Evolutionary conservation across 2,329 filamentous ascomycete genomes (phyloP).

Genomic region (Penicillium sp.): DNA sequence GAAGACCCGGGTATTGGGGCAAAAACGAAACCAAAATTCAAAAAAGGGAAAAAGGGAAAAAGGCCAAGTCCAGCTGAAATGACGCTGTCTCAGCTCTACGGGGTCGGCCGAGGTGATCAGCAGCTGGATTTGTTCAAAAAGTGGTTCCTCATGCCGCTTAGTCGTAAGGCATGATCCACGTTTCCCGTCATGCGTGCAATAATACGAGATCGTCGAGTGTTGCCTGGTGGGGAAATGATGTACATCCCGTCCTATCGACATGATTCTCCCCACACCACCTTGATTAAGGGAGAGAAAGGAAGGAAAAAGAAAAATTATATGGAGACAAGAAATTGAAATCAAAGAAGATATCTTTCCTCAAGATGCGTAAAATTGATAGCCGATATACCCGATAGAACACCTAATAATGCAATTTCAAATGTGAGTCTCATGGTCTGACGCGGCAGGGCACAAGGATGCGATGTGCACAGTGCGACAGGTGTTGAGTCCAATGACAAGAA

Average conservation of each 20-base stretch:
- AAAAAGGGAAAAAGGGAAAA: not conserved
- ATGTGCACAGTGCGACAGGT: not conserved
- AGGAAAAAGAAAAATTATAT: not conserved
- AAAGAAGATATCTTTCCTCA: not conserved
- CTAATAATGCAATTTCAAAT: slow-evolving; percentile 17
- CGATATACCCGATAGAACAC: slow-evolving; percentile 13
- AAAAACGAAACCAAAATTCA: not conserved
- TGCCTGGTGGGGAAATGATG: slow-evolving; percentile 2
- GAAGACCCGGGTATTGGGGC: not conserved
- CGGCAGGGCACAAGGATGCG: not conserved
- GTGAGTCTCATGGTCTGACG: not conserved
- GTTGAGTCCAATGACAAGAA: slow-evolving; percentile 1
- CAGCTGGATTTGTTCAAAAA: slow-evolving; percentile 11
- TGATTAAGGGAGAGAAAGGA: not conserved
- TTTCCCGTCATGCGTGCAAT: slow-evolving; percentile 21
- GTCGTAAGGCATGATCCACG: slow-evolving; percentile 18
- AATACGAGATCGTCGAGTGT: slow-evolving; percentile 13
- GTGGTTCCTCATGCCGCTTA: slow-evolving; percentile 10
- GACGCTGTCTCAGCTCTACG: not conserved
- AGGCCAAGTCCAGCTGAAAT: not conserved
- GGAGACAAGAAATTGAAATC: not conserved
- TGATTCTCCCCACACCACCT: not conserved
- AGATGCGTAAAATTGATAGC: not conserved
- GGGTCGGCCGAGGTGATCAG: slow-evolving; percentile 4
- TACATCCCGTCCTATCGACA: not conserved